These are phyloP conservation scores for carrot (Daucus carota) DNA, from an alignment of 129 eudicot genomes.

Conservation along the genomic window DNA sequence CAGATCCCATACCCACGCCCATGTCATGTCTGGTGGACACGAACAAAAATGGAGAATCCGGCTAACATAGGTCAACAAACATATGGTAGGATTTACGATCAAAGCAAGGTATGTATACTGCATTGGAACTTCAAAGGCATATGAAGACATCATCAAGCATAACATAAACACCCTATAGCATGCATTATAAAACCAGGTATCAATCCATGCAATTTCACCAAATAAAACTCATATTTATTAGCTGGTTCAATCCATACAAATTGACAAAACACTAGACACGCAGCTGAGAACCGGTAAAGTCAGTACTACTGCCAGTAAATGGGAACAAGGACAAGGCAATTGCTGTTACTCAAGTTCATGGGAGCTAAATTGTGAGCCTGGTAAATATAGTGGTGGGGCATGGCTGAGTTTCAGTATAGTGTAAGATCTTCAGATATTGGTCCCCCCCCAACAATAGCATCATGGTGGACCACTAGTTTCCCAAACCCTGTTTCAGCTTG, in stretches of 20 bases:
- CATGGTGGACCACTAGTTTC: slow-evolving; percentile 53
- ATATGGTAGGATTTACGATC: neutral
- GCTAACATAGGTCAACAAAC: neutral
- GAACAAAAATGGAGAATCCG: too few relatives aligned
- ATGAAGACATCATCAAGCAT: neutral
- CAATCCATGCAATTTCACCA: neutral
- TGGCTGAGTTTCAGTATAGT: slow-evolving; percentile 33
- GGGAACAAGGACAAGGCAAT: slow-evolving; percentile 37
- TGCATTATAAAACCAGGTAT: neutral
- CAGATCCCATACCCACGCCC: too few relatives aligned
- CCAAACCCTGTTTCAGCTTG: slow-evolving; percentile 73
- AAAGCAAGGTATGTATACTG: neutral
- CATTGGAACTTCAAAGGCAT: neutral
- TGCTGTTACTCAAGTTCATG: slow-evolving; percentile 43
- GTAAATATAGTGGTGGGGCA: slow-evolving; percentile 55
- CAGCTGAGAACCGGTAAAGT: slow-evolving; percentile 25
- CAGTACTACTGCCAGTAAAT: slow-evolving; percentile 21
- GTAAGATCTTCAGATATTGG: slow-evolving; percentile 55
- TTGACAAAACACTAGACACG: slow-evolving; percentile 12
- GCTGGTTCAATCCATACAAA: slow-evolving; percentile 1
- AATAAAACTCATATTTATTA: neutral
- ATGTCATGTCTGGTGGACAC: too few relatives aligned
- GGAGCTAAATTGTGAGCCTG: slow-evolving; percentile 53
- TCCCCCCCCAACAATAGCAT: slow-evolving; percentile 8
- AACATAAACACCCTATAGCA: neutral